These are phyloP conservation scores for Zoysia matrella DNA, from an alignment of 202 grass and related monocot species.

Conservation along the genomic window DNA sequence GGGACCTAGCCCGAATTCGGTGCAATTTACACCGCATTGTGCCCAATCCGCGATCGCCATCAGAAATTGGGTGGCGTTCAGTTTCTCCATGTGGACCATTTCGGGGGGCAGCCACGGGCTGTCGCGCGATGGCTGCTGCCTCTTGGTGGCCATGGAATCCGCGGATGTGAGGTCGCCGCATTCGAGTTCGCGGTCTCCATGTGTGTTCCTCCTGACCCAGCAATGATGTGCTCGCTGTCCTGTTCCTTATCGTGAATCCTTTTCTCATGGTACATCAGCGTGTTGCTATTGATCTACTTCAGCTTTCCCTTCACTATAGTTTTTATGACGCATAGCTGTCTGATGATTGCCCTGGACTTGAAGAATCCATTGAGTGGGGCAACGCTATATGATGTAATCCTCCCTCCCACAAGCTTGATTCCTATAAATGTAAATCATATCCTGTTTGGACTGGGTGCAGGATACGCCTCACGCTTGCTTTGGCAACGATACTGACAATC, in stretches of 20 bases:
- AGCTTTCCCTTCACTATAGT: conserved; percentile 15
- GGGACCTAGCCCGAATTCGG: background rate
- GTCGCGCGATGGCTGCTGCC: conserved; percentile 6
- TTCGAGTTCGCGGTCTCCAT: background rate
- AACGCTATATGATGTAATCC: background rate
- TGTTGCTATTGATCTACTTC: conserved; percentile 11
- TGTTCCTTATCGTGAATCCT: conserved; percentile 16
- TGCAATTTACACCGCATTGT: background rate
- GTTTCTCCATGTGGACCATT: conserved; percentile 5
- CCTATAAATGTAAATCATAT: background rate
- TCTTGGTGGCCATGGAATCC: background rate
- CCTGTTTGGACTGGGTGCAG: background rate
- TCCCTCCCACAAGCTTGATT: background rate
- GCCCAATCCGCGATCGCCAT: background rate
- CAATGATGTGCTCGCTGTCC: background rate
- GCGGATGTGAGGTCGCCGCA: background rate
- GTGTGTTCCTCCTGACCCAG: conserved; percentile 19
- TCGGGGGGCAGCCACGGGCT: background rate
- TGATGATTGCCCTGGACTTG: background rate
- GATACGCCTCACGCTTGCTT: background rate
- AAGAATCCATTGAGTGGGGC: background rate
- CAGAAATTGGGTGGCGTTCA: background rate
- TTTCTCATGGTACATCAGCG: conserved; percentile 1
- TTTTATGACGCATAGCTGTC: conserved; percentile 17
- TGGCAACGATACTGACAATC: background rate